Percentiles rank a stretch among this genome's conserved stretches.
Evolutionary conservation across 768 basidiomycete genomes (phyloP).

Genomic region (Rubroboletus pulcherrimus): DNA sequence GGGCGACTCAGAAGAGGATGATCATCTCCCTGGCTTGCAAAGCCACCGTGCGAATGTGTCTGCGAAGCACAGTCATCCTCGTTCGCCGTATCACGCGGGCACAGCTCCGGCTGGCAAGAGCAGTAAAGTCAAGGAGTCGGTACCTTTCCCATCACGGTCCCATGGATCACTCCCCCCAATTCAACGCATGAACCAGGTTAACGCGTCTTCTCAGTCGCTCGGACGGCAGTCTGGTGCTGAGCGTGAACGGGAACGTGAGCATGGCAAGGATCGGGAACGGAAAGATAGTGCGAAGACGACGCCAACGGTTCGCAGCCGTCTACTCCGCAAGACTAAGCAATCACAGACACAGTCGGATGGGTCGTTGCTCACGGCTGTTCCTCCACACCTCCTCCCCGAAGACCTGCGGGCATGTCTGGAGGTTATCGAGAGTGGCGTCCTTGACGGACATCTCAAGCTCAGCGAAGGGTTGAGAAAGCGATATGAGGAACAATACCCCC

Average conservation of each 20-base stretch:
- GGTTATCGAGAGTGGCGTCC: conserved; percentile 79
- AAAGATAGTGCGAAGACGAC: conserved; percentile 39
- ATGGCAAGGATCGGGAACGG: conserved; percentile 46
- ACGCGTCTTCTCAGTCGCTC: conserved; percentile 70
- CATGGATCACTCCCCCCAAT: conserved; percentile 74
- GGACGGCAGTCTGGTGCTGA: conserved; percentile 64
- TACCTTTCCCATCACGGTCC: conserved; percentile 78
- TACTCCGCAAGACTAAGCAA: conserved; percentile 69
- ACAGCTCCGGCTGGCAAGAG: conserved; percentile 39
- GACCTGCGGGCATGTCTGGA: conserved; percentile 83
- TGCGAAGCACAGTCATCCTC: conserved; percentile 64
- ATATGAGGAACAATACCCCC: conserved; percentile 93
- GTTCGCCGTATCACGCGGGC: conserved; percentile 68
- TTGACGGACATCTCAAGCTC: conserved; percentile 85
- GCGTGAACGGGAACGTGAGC: conserved; percentile 36
- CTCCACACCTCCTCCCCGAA: conserved; percentile 81
- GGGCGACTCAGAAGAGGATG: conserved; percentile 64
- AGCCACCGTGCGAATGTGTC: conserved; percentile 22
- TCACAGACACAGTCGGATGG: conserved; percentile 51
- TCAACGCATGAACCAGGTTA: conserved; percentile 45
- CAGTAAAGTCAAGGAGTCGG: conserved; percentile 41
- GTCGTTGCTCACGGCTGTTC: conserved; percentile 48
- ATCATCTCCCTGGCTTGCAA: conserved; percentile 39
- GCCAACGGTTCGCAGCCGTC: conserved; percentile 34
- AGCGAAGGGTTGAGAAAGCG: conserved; percentile 82